A percentile compares a stretch with the other conserved stretches of the same genome.
These are phyloP conservation scores for Citrus trifoliata DNA, from an alignment of 345 rosid genomes.

Conservation along the genomic window DNA sequence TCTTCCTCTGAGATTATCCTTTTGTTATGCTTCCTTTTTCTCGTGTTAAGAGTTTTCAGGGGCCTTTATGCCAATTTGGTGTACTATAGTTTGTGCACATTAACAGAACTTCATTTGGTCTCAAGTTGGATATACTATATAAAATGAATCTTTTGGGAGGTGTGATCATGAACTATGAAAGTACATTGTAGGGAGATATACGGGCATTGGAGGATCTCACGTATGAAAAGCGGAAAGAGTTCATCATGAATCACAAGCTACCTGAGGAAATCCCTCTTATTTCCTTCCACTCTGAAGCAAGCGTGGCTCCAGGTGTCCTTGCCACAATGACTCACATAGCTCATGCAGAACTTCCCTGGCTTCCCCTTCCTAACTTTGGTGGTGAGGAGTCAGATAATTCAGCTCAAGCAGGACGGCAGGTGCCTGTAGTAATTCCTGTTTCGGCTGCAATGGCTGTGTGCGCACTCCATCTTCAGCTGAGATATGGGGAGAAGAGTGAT, in stretches of 20 bases:
- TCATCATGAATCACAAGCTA: slow-evolving; percentile 55
- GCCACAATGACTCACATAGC: slow-evolving; percentile 64
- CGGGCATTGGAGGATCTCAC: slow-evolving; percentile 69
- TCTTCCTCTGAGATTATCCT: background rate
- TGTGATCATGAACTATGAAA: background rate
- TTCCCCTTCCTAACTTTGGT: slow-evolving; percentile 41
- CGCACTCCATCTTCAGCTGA: slow-evolving; percentile 61
- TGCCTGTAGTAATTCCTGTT: slow-evolving; percentile 53
- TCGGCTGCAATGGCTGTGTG: slow-evolving; percentile 61
- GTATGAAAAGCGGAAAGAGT: slow-evolving; percentile 52
- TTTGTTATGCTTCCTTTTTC: background rate
- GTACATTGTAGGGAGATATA: slow-evolving; percentile 52
- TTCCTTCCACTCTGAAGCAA: slow-evolving; percentile 61
- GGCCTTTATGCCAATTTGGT: background rate
- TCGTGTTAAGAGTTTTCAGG: background rate
- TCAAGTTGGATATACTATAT: background rate
- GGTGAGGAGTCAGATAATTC: slow-evolving; percentile 19
- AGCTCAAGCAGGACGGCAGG: slow-evolving; percentile 35
- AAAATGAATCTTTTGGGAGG: background rate
- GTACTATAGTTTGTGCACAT: background rate
- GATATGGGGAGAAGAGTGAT: slow-evolving; percentile 72
- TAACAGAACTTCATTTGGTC: background rate
- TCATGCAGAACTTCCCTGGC: slow-evolving; percentile 69
- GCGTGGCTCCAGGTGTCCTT: slow-evolving; percentile 49
- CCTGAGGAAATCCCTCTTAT: slow-evolving; percentile 49